phyloP scores from a whole-genome alignment of 179 eudicot species.

The Camellia oleifera region DNA sequence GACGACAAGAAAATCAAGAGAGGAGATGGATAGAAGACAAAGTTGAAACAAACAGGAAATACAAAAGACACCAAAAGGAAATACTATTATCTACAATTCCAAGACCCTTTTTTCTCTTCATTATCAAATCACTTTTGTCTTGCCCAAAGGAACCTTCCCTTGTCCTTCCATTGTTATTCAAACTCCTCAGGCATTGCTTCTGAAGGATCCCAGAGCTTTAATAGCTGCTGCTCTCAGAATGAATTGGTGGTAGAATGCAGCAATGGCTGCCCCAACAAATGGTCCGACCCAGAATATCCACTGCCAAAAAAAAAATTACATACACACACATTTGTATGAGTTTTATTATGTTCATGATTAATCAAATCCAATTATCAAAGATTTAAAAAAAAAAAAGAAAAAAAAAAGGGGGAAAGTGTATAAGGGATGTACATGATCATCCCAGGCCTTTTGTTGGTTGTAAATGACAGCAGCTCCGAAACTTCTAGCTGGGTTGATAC shows the following conservation, averaged over 20 bases:
- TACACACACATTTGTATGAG: not conserved
- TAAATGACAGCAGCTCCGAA: conserved; percentile 60
- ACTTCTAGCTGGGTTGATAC: conserved; percentile 60
- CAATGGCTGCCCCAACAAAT: conserved; percentile 36
- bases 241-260: conserved; percentile 39
- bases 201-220: conserved; percentile 36
- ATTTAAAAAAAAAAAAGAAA: no score
- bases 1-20: not conserved
- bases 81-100: not conserved
- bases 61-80: not conserved
- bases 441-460: conserved; percentile 46
- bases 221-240: conserved; percentile 28
- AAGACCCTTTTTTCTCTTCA: not conserved
- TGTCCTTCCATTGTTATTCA: not conserved
- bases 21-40: not conserved
- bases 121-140: not conserved
- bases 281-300: conserved; percentile 63
- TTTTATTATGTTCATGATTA: no score
- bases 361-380: not conserved
- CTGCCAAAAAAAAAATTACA: conserved; percentile 17
- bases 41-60: not conserved
- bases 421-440: conserved; percentile 37
- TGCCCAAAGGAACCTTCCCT: not conserved
- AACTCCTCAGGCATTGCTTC: conserved; percentile 22
- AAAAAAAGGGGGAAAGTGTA: not conserved